These are phyloP conservation scores for Ogataea populi-albae DNA, from an alignment of 805 yeast genomes.

Conservation along the genomic window DNA sequence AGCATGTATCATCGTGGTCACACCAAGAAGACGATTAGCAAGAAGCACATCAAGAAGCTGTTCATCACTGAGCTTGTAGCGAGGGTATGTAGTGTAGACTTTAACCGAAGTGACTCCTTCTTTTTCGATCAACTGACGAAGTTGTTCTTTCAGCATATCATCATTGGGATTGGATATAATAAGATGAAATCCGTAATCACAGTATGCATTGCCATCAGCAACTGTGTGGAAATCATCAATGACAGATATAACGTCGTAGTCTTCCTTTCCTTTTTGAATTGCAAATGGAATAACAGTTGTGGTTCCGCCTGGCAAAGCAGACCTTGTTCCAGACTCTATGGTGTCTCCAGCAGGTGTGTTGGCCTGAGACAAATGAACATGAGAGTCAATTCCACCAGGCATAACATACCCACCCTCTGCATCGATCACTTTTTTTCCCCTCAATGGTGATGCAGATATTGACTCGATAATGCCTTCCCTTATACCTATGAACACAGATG, in stretches of 20 bases:
- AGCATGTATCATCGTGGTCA: slow-evolving; percentile 52
- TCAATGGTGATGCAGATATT: slow-evolving; percentile 18
- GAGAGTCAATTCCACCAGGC: slow-evolving; percentile 53
- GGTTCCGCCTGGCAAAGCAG: slow-evolving; percentile 50
- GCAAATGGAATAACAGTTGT: slow-evolving; percentile 49
- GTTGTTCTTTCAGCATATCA: slow-evolving; percentile 20
- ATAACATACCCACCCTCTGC: slow-evolving; percentile 47
- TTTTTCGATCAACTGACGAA: slow-evolving; percentile 34
- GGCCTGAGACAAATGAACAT: slow-evolving; percentile 46
- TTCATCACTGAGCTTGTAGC: slow-evolving; percentile 39
- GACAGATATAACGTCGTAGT: slow-evolving; percentile 21
- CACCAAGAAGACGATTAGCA: slow-evolving; percentile 38
- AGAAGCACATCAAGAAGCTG: slow-evolving; percentile 39
- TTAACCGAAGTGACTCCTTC: slow-evolving; percentile 41
- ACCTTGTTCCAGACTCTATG: slow-evolving; percentile 42
- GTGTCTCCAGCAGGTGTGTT: slow-evolving; percentile 42
- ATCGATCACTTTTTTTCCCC: slow-evolving; percentile 30
- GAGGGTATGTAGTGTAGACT: slow-evolving; percentile 46
- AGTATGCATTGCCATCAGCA: slow-evolving; percentile 35
- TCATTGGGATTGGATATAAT: slow-evolving; percentile 33
- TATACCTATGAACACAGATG: slow-evolving; percentile 40
- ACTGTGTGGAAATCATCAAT: slow-evolving; percentile 24
- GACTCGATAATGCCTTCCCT: slow-evolving; percentile 20
- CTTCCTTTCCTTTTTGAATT: slow-evolving; percentile 36
- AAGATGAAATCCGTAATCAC: slow-evolving; percentile 50